Evolutionary conservation across 352 stramenopile species (phyloP).

Genomic region (Phytophthora pisi): DNA sequence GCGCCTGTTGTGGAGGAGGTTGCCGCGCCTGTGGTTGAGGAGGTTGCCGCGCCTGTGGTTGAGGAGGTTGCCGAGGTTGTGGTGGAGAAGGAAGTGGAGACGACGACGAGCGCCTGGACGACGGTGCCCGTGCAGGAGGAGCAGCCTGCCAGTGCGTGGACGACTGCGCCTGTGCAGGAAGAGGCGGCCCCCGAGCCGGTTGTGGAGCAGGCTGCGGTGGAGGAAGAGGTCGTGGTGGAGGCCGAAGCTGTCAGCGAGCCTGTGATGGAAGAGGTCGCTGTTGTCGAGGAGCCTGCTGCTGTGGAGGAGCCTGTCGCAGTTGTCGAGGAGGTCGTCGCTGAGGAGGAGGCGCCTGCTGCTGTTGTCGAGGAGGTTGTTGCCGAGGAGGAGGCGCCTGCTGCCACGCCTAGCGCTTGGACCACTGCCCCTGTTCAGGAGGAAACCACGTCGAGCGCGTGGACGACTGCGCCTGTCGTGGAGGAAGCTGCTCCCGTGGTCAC

Average conservation of each 20-base stretch:
- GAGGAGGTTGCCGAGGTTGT: neutral
- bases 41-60: neutral
- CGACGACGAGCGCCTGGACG: constrained; percentile 3
- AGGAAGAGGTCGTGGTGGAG: constrained; percentile 11
- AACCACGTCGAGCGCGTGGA: constrained; percentile 43
- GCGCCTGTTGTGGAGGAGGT: neutral
- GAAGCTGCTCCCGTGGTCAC: constrained; percentile 22
- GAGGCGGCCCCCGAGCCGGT: constrained; percentile 1
- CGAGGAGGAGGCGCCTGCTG: constrained; percentile 16
- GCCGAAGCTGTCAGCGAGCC: constrained; percentile 11
- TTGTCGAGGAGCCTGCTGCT: constrained; percentile 11
- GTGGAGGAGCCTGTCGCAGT: constrained; percentile 6
- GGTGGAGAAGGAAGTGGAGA: constrained; percentile 3
- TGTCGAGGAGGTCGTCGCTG: no score
- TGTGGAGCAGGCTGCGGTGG: constrained; percentile 9
- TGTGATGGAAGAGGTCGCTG: constrained; percentile 13
- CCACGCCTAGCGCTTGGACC: constrained; percentile 18
- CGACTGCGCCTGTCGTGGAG: constrained; percentile 35
- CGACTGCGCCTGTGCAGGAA: constrained; percentile 14
- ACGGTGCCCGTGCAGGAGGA: constrained; percentile 12
- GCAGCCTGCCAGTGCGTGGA: constrained; percentile 3
- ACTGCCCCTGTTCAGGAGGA: constrained; percentile 18
- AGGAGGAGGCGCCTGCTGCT: constrained; percentile 11
- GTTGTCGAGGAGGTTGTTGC: constrained; percentile 22
- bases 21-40: constrained; percentile 2